Evolutionary conservation across 352 stramenopile species (phyloP).

Genomic region (Pythium chondricola): DNA sequence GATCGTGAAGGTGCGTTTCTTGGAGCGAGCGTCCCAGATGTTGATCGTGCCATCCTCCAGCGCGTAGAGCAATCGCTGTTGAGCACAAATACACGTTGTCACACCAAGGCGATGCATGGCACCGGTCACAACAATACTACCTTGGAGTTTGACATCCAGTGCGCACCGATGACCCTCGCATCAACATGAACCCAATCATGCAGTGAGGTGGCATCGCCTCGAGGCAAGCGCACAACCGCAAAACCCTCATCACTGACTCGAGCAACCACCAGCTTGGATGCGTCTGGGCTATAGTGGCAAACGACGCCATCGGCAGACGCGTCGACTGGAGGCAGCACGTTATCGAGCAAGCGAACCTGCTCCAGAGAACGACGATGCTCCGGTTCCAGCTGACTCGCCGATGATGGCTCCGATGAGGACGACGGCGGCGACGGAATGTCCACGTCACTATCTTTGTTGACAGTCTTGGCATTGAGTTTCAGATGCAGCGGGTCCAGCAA

Average conservation of each 20-base stretch:
- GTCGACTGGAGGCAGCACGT: too few species aligned
- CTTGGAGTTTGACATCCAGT: slow-evolving; percentile 16
- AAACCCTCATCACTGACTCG: too few species aligned
- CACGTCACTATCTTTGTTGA: neutral
- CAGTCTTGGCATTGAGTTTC: slow-evolving; percentile 2
- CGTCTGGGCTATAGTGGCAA: too few species aligned
- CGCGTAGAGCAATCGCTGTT: slow-evolving; percentile 9
- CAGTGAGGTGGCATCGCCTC: neutral
- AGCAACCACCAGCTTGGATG: too few species aligned
- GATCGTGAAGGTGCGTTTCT: slow-evolving; percentile 12
- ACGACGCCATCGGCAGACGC: neutral
- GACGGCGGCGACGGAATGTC: neutral
- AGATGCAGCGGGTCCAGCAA: slow-evolving; percentile 11
- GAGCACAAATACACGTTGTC: neutral
- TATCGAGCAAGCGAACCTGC: too few species aligned
- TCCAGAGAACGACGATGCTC: slow-evolving; percentile 2
- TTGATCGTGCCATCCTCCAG: slow-evolving; percentile 16
- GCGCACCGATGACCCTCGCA: slow-evolving; percentile 1
- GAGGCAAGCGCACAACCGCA: too few species aligned
- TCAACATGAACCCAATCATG: slow-evolving; percentile 7
- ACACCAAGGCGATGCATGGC: too few species aligned
- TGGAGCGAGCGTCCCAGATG: slow-evolving; percentile 9
- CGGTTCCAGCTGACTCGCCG: neutral
- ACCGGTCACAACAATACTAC: too few species aligned
- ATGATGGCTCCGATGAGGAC: neutral